phyloP scores from a whole-genome alignment of 805 yeast species.

The Pichia thaimueangensis region DNA sequence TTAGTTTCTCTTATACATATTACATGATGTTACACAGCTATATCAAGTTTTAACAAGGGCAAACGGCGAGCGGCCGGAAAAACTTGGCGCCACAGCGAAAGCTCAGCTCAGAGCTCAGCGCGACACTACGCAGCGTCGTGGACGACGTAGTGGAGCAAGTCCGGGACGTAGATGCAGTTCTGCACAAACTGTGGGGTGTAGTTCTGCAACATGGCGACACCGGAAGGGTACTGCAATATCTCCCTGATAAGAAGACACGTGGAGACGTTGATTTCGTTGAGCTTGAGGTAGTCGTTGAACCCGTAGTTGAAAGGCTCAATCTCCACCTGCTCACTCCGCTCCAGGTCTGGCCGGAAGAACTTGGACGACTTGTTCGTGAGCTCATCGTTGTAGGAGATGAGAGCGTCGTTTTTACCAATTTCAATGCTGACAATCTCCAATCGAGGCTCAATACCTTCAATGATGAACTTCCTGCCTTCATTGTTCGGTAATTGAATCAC shows the following conservation, averaged over 20 bases:
- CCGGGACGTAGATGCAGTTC: constrained; percentile 31
- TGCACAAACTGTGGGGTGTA: constrained; percentile 28
- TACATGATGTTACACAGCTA: no score
- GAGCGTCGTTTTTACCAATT: constrained; percentile 40
- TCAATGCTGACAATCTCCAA: constrained; percentile 43
- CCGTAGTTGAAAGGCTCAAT: constrained; percentile 28
- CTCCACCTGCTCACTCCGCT: constrained; percentile 25
- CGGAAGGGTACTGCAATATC: constrained; percentile 27
- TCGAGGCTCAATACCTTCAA: constrained; percentile 92
- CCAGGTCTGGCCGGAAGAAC: constrained; percentile 14
- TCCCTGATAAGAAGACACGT: constrained; percentile 33
- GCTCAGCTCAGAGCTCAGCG: not conserved
- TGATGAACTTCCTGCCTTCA: constrained; percentile 68
- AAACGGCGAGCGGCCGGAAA: no score
- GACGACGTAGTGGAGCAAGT: constrained; percentile 23
- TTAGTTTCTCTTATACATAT: no score
- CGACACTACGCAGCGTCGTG: constrained; percentile 12
- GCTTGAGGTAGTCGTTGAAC: constrained; percentile 26
- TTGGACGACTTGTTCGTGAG: constrained; percentile 10
- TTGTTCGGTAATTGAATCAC: constrained; percentile 65
- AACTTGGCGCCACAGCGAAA: no score
- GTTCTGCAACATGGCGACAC: constrained; percentile 30
- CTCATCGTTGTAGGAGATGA: constrained; percentile 11
- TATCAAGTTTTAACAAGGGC: no score
- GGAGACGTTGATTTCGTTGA: constrained; percentile 37